Conservation (phyloP, 192 early-diverging fungal species). For the Powellomyces hirtus region DNA sequence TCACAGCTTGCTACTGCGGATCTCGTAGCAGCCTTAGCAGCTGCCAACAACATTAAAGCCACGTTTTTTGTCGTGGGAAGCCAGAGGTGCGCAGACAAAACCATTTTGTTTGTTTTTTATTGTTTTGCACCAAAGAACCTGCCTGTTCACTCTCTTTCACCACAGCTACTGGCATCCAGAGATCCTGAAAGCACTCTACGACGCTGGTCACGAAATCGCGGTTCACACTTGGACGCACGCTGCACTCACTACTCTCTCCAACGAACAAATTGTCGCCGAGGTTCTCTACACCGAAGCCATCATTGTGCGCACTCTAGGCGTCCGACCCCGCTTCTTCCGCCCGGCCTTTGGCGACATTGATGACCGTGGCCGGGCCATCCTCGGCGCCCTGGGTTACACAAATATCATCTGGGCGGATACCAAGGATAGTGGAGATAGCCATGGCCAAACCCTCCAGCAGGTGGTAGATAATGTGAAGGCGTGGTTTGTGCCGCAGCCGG, state of each 20-base stretch:
- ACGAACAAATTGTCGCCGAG: constrained; percentile 60
- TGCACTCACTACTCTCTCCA: constrained; percentile 51
- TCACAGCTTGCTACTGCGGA: neutral
- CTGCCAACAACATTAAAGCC: constrained; percentile 9
- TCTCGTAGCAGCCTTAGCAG: neutral
- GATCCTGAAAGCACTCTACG: constrained; percentile 9
- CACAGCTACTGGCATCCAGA: constrained; percentile 22
- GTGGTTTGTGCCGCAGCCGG: constrained; percentile 7
- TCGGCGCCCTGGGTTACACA: constrained; percentile 45
- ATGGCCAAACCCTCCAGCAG: neutral
- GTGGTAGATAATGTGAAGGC: neutral
- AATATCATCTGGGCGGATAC: neutral
- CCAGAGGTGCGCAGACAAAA: neutral
- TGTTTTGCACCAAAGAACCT: constrained; percentile 2
- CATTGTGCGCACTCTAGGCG: constrained; percentile 40
- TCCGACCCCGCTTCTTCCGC: constrained; percentile 53
- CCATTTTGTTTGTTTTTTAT: neutral
- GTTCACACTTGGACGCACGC: constrained; percentile 52
- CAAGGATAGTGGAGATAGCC: neutral
- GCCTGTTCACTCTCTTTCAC: neutral
- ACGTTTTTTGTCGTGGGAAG: constrained; percentile 36
- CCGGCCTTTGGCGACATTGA: constrained; percentile 71
- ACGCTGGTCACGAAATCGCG: constrained; percentile 40
- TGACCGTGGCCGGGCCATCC: constrained; percentile 59
- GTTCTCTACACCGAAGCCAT: constrained; percentile 36